A percentile compares a stretch with the other conserved stretches of the same genome.
Evolutionary conservation across 2,329 filamentous ascomycete genomes (phyloP).

Genomic region (Beauveria scarabaeidicola): DNA sequence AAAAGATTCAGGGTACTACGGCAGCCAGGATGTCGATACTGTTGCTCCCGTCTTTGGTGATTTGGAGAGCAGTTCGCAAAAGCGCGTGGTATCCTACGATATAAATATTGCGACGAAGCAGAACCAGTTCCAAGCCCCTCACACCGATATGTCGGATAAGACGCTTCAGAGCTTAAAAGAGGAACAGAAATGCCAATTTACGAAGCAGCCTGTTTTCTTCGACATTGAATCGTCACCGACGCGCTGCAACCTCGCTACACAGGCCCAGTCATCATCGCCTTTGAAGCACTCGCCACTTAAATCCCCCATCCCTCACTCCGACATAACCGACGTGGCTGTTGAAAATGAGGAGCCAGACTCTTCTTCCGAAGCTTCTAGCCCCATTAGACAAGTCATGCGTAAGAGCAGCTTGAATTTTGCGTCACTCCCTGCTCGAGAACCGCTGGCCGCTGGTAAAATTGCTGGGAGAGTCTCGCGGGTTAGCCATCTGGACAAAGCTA

Average conservation of each 20-base stretch:
- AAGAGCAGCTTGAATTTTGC: conserved; percentile 96
- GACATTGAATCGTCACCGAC: background rate
- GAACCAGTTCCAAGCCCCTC: conserved; percentile 20
- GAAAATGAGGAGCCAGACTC: conserved; percentile 27
- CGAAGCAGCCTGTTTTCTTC: conserved; percentile 6
- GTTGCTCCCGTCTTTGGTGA: conserved; percentile 15
- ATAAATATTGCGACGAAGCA: conserved; percentile 14
- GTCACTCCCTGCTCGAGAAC: conserved; percentile 83
- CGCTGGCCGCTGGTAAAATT: conserved; percentile 75
- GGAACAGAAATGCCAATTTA: conserved; percentile 26
- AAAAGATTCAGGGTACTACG: conserved; percentile 64
- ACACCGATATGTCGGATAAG: conserved; percentile 26
- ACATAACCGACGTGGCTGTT: conserved; percentile 33
- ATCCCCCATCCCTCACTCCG: conserved; percentile 6
- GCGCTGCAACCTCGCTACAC: conserved; percentile 2
- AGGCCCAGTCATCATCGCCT: conserved; percentile 3
- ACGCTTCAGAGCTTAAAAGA: conserved; percentile 37
- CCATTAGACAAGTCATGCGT: conserved; percentile 66
- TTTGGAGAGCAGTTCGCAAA: conserved; percentile 12
- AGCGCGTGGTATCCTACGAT: background rate
- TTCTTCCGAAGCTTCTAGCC: conserved; percentile 63
- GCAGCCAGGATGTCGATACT: conserved; percentile 43
- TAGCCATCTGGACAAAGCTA: conserved; percentile 70
- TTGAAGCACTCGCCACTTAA: conserved; percentile 4
- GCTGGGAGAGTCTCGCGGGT: conserved; percentile 67